Percentiles rank a stretch among this genome's conserved stretches.
These are phyloP conservation scores for Pythium vanterpoolii DNA, from an alignment of 352 stramenopile genomes.

Conservation along the genomic window DNA sequence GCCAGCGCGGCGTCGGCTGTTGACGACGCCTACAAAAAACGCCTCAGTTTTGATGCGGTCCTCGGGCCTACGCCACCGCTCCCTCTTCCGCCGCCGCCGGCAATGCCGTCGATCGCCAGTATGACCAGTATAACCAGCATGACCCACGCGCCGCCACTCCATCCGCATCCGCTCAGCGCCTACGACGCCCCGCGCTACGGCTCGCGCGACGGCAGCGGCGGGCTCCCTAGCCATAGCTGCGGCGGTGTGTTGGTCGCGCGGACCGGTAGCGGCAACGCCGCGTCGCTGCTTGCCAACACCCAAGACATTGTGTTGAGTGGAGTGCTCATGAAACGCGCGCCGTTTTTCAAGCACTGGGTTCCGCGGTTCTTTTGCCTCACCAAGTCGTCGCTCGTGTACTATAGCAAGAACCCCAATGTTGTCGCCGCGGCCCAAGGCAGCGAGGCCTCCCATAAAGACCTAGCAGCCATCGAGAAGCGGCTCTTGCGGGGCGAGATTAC, in stretches of 20 bases:
- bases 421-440: constrained; percentile 7
- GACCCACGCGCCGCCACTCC: constrained; percentile 18
- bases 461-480: constrained; percentile 45
- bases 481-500: constrained; percentile 65
- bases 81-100: neutral
- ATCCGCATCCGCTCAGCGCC: constrained; percentile 23
- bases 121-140: too few relatives aligned
- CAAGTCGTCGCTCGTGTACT: constrained; percentile 55
- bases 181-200: constrained; percentile 8
- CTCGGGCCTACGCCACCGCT: constrained; percentile 1
- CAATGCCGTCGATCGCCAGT: neutral
- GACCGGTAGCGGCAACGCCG: constrained; percentile 8
- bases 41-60: constrained; percentile 9
- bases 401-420: constrained; percentile 56
- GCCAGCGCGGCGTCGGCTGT: neutral
- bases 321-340: constrained; percentile 59
- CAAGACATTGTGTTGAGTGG: constrained; percentile 61
- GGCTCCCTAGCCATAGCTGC: too few relatives aligned
- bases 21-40: constrained; percentile 20
- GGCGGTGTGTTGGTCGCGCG: constrained; percentile 19
- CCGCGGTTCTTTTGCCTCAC: constrained; percentile 69
- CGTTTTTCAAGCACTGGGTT: constrained; percentile 78
- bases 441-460: constrained; percentile 38
- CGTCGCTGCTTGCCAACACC: constrained; percentile 15
- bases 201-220: neutral